These are phyloP conservation scores for Seminavis robusta DNA, from an alignment of 108 stramenopile genomes.

Conservation along the genomic window DNA sequence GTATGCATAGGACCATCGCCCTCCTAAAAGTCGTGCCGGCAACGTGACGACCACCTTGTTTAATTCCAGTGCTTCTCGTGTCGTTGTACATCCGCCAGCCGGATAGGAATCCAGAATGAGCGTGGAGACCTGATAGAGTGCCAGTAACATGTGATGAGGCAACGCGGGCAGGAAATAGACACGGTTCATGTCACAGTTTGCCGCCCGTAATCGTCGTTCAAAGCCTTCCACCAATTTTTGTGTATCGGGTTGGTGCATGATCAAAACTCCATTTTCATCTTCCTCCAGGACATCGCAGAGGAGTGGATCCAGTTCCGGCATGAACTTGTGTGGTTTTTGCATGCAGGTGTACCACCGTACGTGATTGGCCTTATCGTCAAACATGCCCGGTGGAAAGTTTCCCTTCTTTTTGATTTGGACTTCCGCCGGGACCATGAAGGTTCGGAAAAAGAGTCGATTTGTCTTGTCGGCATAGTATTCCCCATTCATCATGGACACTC, in stretches of 20 bases:
- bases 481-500: slow-evolving; percentile 5
- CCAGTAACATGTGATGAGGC: slow-evolving; percentile 28
- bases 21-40: slow-evolving; percentile 34
- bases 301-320: slow-evolving; percentile 27
- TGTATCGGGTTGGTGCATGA: slow-evolving; percentile 4
- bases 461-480: neutral
- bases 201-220: neutral
- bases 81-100: slow-evolving; percentile 38
- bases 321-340: slow-evolving; percentile 38
- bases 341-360: slow-evolving; percentile 24
- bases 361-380: slow-evolving; percentile 2
- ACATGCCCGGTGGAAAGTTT: too few relatives aligned
- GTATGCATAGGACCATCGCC: slow-evolving; percentile 27
- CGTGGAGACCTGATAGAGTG: slow-evolving; percentile 13
- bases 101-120: slow-evolving; percentile 37
- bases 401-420: too few relatives aligned
- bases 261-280: slow-evolving; percentile 9
- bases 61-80: slow-evolving; percentile 32
- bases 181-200: slow-evolving; percentile 31
- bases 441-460: slow-evolving; percentile 1
- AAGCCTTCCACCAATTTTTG: neutral
- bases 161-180: slow-evolving; percentile 18
- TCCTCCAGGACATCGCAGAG: slow-evolving; percentile 24
- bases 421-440: neutral
- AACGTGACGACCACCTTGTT: slow-evolving; percentile 36